Evolutionary conservation across 108 stramenopile species (phyloP).

Genomic region (Pseudonitzschia pungens): DNA sequence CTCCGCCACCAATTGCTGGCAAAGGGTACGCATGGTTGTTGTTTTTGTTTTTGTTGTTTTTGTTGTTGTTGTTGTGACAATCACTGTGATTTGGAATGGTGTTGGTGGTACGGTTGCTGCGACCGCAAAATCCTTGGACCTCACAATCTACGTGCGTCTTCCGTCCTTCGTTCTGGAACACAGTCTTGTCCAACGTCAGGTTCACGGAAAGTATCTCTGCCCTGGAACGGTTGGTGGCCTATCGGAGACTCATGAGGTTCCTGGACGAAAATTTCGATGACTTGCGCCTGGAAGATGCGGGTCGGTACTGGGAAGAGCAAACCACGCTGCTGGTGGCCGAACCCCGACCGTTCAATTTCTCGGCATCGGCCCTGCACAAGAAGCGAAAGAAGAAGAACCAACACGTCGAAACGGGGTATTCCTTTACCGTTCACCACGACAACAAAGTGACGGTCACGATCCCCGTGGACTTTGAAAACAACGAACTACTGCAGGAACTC

Average conservation of each 20-base stretch:
- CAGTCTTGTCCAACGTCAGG: constrained; percentile 37
- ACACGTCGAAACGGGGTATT: constrained; percentile 52
- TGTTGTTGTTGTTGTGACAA: no score
- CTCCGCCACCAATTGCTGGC: constrained; percentile 35
- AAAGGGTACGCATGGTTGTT: not conserved
- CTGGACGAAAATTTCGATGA: constrained; percentile 78
- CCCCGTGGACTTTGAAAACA: constrained; percentile 76
- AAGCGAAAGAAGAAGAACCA: constrained; percentile 43
- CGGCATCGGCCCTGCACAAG: constrained; percentile 42
- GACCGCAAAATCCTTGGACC: no score
- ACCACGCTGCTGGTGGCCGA: constrained; percentile 58
- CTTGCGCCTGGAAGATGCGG: constrained; percentile 71
- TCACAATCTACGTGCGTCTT: no score
- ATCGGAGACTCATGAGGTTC: constrained; percentile 74
- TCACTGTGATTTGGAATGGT: no score
- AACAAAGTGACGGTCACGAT: constrained; percentile 62
- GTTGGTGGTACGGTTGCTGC: no score
- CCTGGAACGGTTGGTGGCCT: constrained; percentile 67
- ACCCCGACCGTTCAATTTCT: constrained; percentile 55
- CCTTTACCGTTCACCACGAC: constrained; percentile 70
- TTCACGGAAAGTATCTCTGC: constrained; percentile 26
- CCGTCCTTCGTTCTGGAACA: no score
- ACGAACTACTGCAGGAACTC: constrained; percentile 63
- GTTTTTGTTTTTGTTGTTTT: not conserved
- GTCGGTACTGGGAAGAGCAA: constrained; percentile 70